Percentiles rank a stretch among this genome's conserved stretches.
These are phyloP conservation scores for Candida lessepsii DNA, from an alignment of 805 yeast species.

Conservation along the genomic window DNA sequence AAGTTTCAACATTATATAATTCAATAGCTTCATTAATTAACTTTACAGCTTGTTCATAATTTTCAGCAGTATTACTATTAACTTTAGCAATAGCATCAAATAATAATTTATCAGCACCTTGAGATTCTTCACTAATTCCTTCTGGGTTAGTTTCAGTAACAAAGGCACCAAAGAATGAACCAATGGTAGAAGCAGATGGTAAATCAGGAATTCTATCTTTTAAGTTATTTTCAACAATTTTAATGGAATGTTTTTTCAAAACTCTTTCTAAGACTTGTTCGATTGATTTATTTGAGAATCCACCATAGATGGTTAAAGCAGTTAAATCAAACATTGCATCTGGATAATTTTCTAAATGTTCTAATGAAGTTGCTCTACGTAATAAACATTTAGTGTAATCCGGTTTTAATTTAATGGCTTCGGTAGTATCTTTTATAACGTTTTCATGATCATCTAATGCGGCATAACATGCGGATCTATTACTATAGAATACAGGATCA, in stretches of 20 bases:
- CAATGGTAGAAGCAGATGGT: conserved; percentile 80
- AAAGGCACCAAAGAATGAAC: conserved; percentile 89
- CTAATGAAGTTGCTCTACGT: conserved; percentile 93
- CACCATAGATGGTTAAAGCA: conserved; percentile 81
- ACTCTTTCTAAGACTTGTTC: conserved; percentile 86
- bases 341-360: conserved; percentile 68
- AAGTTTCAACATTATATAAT: conserved; percentile 37
- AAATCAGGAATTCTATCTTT: conserved; percentile 51
- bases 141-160: conserved; percentile 52
- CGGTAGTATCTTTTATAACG: conserved; percentile 83
- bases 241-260: conserved; percentile 74
- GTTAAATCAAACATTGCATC: conserved; percentile 93
- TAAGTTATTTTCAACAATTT: conserved; percentile 61
- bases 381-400: conserved; percentile 87
- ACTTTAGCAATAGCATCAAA: conserved; percentile 62
- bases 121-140: conserved; percentile 48
- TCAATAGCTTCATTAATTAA: conserved; percentile 58
- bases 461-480: conserved; percentile 94
- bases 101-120: conserved; percentile 63
- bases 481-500: conserved; percentile 90
- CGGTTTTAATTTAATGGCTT: conserved; percentile 82
- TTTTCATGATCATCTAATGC: conserved; percentile 77
- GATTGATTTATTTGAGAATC: conserved; percentile 71
- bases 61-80: conserved; percentile 49
- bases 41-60: conserved; percentile 61